A percentile compares a stretch with the other conserved stretches of the same genome.
phyloP scores from a whole-genome alignment of 352 stramenopile species.

The Pythium pyrilobum region DNA sequence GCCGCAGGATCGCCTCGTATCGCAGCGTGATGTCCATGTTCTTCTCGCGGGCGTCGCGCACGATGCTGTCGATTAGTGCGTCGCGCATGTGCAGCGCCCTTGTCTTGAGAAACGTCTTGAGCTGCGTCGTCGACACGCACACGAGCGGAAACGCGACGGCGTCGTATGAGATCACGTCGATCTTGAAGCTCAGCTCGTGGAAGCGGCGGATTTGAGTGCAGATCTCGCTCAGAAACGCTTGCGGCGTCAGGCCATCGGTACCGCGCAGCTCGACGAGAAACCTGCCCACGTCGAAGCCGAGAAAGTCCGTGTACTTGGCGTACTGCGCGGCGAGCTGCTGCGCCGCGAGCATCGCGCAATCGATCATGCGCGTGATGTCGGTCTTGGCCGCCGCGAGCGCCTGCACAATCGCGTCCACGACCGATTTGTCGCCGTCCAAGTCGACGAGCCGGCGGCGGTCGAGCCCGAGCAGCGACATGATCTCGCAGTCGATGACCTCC shows the following conservation, averaged over 20 bases:
- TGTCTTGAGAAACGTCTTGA: slow-evolving; percentile 69
- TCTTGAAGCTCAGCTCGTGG: slow-evolving; percentile 52
- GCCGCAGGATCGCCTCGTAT: slow-evolving; percentile 85
- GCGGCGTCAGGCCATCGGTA: slow-evolving; percentile 10
- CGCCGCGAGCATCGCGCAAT: slow-evolving; percentile 55
- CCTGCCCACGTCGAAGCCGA: slow-evolving; percentile 70
- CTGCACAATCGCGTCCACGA: slow-evolving; percentile 45
- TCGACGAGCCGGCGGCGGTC: slow-evolving; percentile 51
- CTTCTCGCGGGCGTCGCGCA: slow-evolving; percentile 65
- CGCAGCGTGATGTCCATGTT: slow-evolving; percentile 86
- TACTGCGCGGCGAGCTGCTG: slow-evolving; percentile 69
- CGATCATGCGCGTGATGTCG: slow-evolving; percentile 50
- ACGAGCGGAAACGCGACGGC: slow-evolving; percentile 73
- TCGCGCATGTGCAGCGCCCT: slow-evolving; percentile 70
- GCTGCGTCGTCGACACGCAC: slow-evolving; percentile 53
- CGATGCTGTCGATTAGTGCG: slow-evolving; percentile 77
- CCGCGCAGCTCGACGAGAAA: slow-evolving; percentile 69
- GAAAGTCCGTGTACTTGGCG: slow-evolving; percentile 73
- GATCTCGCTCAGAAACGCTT: slow-evolving; percentile 38
- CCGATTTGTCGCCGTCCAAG: slow-evolving; percentile 33
- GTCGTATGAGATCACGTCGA: slow-evolving; percentile 72
- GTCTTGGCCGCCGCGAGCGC: slow-evolving; percentile 42
- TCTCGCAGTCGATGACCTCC: slow-evolving; percentile 84
- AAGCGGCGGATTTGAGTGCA: slow-evolving; percentile 73
- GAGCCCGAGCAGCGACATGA: slow-evolving; percentile 87